A percentile compares a stretch with the other conserved stretches of the same genome.
phyloP scores from a whole-genome alignment of 805 yeast genomes.

The Candida tammaniensis region DNA sequence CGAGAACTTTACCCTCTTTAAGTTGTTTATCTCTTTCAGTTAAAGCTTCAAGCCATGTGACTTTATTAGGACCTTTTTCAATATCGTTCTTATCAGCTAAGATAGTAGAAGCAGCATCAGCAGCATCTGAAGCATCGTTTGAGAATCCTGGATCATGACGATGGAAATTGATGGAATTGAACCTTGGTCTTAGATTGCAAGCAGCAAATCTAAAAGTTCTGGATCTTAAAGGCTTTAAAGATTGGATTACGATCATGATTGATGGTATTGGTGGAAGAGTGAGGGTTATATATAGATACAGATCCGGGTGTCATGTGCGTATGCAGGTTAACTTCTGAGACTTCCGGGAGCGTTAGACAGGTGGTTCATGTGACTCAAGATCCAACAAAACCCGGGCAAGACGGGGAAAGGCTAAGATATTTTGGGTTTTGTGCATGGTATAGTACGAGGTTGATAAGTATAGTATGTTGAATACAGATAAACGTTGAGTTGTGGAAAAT shows the following conservation, averaged over 20 bases:
- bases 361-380: slow-evolving; percentile 2
- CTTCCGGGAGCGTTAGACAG: neutral
- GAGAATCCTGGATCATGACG: slow-evolving; percentile 41
- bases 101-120: slow-evolving; percentile 73
- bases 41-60: slow-evolving; percentile 87
- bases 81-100: slow-evolving; percentile 59
- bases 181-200: too few species aligned
- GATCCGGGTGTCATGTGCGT: neutral
- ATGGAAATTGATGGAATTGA: slow-evolving; percentile 21
- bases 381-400: too few species aligned
- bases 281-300: neutral
- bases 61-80: slow-evolving; percentile 41
- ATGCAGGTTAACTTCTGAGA: too few species aligned
- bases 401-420: too few species aligned
- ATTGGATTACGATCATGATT: slow-evolving; percentile 1
- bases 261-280: neutral
- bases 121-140: slow-evolving; percentile 54
- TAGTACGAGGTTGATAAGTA: too few species aligned
- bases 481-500: too few species aligned
- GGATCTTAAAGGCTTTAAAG: neutral
- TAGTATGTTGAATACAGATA: too few species aligned
- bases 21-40: slow-evolving; percentile 67
- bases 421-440: too few species aligned
- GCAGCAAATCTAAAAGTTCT: neutral
- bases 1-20: slow-evolving; percentile 70